Evolutionary conservation across 371 early-diverging fungal species (phyloP).

Genomic region (Dinochytrium kinnereticum): DNA sequence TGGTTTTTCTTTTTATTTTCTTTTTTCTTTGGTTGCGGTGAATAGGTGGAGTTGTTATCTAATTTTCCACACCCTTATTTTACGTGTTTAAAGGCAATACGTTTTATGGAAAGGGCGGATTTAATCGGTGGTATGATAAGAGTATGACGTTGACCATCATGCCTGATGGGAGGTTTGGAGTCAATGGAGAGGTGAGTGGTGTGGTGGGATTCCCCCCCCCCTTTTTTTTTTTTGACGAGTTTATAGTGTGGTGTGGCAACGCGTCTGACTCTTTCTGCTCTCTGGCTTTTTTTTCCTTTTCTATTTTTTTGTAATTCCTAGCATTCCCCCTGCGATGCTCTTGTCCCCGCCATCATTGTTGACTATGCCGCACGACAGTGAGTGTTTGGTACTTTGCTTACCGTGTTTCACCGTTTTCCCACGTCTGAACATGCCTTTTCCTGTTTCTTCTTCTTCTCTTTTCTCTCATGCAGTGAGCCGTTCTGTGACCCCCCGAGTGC

Average conservation of each 20-base stretch:
- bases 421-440: neutral
- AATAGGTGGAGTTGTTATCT: no score
- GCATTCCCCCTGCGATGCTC: slow-evolving; percentile 16
- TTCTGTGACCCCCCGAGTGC: slow-evolving; percentile 4
- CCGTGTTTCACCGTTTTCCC: neutral
- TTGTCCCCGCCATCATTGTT: slow-evolving; percentile 7
- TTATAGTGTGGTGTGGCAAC: no score
- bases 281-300: no score
- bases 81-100: slow-evolving; percentile 10
- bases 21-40: no score
- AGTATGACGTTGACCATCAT: slow-evolving; percentile 68
- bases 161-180: slow-evolving; percentile 71
- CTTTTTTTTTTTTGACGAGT: no score
- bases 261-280: no score
- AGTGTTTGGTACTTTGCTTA: neutral
- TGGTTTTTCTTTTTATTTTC: no score
- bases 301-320: neutral
- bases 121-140: slow-evolving; percentile 93
- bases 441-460: neutral
- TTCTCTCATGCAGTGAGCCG: neutral
- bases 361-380: slow-evolving; percentile 14
- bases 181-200: slow-evolving; percentile 71
- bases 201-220: no score
- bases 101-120: slow-evolving; percentile 54
- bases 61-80: neutral